Evolutionary conservation across 148 eudicot genomes (phyloP), one percentile per base, ranked within the genome.

Genomic region (Gaultheria prostrata): DNA sequence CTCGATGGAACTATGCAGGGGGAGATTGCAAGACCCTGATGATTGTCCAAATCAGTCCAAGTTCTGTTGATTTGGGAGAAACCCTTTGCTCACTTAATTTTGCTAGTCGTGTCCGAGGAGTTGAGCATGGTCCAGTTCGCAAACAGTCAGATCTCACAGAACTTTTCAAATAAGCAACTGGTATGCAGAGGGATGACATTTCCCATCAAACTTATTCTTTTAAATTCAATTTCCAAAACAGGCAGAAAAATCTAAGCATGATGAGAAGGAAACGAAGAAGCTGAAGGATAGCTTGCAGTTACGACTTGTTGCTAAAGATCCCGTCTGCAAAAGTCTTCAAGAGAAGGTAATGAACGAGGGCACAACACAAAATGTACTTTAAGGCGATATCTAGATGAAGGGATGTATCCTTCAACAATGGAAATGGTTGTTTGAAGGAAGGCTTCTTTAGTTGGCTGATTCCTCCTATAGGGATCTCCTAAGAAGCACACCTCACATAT

Each of bases 11-110:
- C 26, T 46, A 61, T 91, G 87, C 81, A 95, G 98, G 99, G 20
- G 99, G 99, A 74, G 98, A 97, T 88, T 97, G 99, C 89, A 97
- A 97, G 89, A 91, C 98, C 53, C 83, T 97, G 73, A 97, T 94
- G 99, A 94, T 97, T 80, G 99, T 94, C 78, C 99, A 97, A 77
- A 93, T 93, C 72, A 97, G 97, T 87, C 97, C 99, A 45, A 88
- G 85, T 82, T 63, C 82, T 30, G 83, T 92, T 54, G 99, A 94
- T 83, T 77, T 93, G 76, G 98, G 99, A 63, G 99, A 94, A 87
- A 94, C 98, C 69, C 81, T 97, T 46, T 97, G 99, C 88, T 97
- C 99, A 20, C 83, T 97, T 81, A 97, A 97, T 87, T 97, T 97
- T 86, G 99, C 99, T n/a, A 97, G 90, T 51, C 94, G 98, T 61